These are phyloP conservation scores for Penicillium pulvis DNA, from an alignment of 495 filamentous ascomycete genomes.

Conservation along the genomic window DNA sequence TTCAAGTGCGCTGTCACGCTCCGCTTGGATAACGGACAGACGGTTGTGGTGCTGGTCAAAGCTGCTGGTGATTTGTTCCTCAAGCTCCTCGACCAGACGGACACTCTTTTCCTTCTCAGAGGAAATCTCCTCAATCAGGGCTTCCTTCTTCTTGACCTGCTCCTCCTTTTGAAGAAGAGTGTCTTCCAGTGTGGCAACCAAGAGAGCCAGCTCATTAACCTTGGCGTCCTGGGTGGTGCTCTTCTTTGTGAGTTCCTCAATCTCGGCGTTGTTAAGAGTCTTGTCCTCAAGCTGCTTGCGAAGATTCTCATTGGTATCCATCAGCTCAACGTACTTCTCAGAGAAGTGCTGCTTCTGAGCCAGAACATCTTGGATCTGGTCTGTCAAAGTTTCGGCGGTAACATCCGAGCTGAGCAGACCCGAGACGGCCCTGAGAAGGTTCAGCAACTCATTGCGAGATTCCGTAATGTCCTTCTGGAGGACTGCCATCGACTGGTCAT, in stretches of 20 bases:
- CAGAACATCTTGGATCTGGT: slow-evolving; percentile 51
- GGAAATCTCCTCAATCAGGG: slow-evolving; percentile 58
- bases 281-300: slow-evolving; percentile 58
- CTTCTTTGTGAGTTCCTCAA: slow-evolving; percentile 41
- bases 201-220: slow-evolving; percentile 52
- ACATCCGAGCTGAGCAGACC: slow-evolving; percentile 53
- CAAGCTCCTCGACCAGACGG: slow-evolving; percentile 89
- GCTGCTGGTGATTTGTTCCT: slow-evolving; percentile 93
- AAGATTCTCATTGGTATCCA: slow-evolving; percentile 43
- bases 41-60: slow-evolving; percentile 94
- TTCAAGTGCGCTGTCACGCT: slow-evolving; percentile 51
- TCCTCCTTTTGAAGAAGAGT: slow-evolving; percentile 70
- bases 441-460: slow-evolving; percentile 68
- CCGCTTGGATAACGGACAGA: slow-evolving; percentile 64
- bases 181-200: slow-evolving; percentile 58
- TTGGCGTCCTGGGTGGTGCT: slow-evolving; percentile 43
- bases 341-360: slow-evolving; percentile 49
- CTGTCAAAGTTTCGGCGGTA: slow-evolving; percentile 42
- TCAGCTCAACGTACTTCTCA: slow-evolving; percentile 47
- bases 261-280: slow-evolving; percentile 37
- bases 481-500: slow-evolving; percentile 59
- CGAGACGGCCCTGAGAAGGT: slow-evolving; percentile 55
- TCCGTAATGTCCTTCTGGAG: slow-evolving; percentile 71
- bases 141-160: slow-evolving; percentile 69
- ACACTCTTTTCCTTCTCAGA: slow-evolving; percentile 80